Evolutionary conservation across 768 basidiomycete species (phyloP).

Genomic region (Boletus barrowsii): DNA sequence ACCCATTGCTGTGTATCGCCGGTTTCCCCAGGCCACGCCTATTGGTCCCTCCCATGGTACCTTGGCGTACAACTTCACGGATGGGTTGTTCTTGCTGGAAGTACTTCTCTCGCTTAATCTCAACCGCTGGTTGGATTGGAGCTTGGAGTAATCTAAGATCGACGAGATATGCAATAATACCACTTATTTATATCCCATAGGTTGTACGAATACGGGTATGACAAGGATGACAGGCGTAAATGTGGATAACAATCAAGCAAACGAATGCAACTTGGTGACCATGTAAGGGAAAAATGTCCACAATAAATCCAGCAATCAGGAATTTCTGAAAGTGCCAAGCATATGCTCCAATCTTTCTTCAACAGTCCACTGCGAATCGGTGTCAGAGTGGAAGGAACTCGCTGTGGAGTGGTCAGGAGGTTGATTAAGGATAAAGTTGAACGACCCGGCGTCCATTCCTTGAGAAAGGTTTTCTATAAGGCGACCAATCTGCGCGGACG

Average conservation of each 20-base stretch:
- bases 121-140: conserved; percentile 72
- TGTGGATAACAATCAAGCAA: conserved; percentile 14
- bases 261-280: conserved; percentile 13
- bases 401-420: conserved; percentile 53
- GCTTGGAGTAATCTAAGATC: conserved; percentile 34
- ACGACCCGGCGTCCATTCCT: conserved; percentile 78
- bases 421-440: conserved; percentile 62
- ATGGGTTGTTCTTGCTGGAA: conserved; percentile 59
- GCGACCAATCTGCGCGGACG: conserved; percentile 75
- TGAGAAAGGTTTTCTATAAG: conserved; percentile 81
- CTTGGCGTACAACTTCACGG: conserved; percentile 60
- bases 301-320: conserved; percentile 30
- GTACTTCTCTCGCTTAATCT: conserved; percentile 63
- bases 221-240: conserved; percentile 20
- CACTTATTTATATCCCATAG: conserved; percentile 33
- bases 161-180: conserved; percentile 15
- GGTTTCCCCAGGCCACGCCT: conserved; percentile 47
- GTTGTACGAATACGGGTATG: conserved; percentile 34
- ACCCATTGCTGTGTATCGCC: conserved; percentile 57
- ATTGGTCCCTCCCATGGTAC: conserved; percentile 65
- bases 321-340: conserved; percentile 42
- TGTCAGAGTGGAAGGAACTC: conserved; percentile 59
- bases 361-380: conserved; percentile 64
- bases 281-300: conserved; percentile 12
- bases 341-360: conserved; percentile 77